These are phyloP conservation scores for Leccinellum albellum DNA, from an alignment of 768 basidiomycete genomes.

Conservation along the genomic window DNA sequence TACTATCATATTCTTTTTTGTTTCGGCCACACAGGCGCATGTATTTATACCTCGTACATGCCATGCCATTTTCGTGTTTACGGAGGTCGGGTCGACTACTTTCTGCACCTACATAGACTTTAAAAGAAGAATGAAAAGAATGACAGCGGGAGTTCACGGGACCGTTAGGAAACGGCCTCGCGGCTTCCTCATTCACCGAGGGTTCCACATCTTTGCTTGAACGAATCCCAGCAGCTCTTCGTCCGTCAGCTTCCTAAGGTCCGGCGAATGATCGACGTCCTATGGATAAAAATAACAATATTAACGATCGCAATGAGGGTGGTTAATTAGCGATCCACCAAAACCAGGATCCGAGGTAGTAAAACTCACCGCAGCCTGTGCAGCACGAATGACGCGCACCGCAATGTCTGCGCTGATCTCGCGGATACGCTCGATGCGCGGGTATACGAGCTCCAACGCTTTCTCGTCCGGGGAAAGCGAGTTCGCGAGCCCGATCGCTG, in stretches of 20 bases:
- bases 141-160: background rate
- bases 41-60: slow-evolving; percentile 7
- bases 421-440: slow-evolving; percentile 77
- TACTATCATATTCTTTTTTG: background rate
- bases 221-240: slow-evolving; percentile 51
- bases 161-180: background rate
- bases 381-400: slow-evolving; percentile 68
- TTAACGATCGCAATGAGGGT: background rate
- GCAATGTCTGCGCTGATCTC: slow-evolving; percentile 82
- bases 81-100: background rate
- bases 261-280: slow-evolving; percentile 52
- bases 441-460: slow-evolving; percentile 69
- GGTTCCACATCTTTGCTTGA: slow-evolving; percentile 70
- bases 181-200: slow-evolving; percentile 26
- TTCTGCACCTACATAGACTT: background rate
- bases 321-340: background rate
- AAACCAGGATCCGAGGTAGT: background rate
- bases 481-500: slow-evolving; percentile 74
- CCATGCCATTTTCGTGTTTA: background rate
- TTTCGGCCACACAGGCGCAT: background rate
- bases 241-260: slow-evolving; percentile 57
- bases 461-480: slow-evolving; percentile 71
- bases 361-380: slow-evolving; percentile 65
- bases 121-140: background rate
- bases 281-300: slow-evolving; percentile 17